These are phyloP conservation scores for Sequoia sempervirens DNA, from an alignment of 75 land plant species.

Conservation along the genomic window DNA sequence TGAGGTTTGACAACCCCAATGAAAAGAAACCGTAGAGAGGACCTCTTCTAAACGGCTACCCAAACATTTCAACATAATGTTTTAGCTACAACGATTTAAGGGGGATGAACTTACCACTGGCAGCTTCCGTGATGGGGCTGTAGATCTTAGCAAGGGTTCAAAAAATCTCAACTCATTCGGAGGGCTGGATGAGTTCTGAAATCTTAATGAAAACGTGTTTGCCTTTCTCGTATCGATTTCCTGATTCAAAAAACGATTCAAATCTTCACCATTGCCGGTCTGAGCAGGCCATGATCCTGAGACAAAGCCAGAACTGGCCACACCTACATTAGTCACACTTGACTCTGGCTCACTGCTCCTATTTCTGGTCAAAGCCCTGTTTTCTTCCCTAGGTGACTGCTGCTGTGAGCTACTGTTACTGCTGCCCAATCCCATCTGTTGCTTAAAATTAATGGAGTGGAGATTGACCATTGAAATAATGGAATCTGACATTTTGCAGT, in stretches of 20 bases:
- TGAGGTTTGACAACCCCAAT: background rate
- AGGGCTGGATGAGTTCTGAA: background rate
- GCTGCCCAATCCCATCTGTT: slow-evolving; percentile 9
- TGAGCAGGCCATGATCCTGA: slow-evolving; percentile 8
- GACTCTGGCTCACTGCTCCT: slow-evolving; percentile 8
- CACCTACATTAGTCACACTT: slow-evolving; percentile 1
- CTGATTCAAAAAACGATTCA: slow-evolving; percentile 7
- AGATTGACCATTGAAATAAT: slow-evolving; percentile 11
- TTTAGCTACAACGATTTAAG: background rate
- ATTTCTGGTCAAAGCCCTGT: background rate
- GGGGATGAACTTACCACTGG: slow-evolving; percentile 3
- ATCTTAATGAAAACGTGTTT: background rate
- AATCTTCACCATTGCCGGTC: background rate
- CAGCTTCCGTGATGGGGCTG: slow-evolving; percentile 8
- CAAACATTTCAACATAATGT: background rate
- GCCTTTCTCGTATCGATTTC: slow-evolving; percentile 2
- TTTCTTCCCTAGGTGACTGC: slow-evolving; percentile 9
- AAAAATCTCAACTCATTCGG: background rate
- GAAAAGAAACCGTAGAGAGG: background rate
- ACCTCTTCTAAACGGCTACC: background rate
- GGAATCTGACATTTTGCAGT: slow-evolving; percentile 9
- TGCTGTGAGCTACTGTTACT: slow-evolving; percentile 5
- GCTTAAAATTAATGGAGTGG: slow-evolving; percentile 3
- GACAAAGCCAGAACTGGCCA: slow-evolving; percentile 2
- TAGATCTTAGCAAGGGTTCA: slow-evolving; percentile 5